These are phyloP conservation scores for Lactifluus pinguis DNA, from an alignment of 768 basidiomycete genomes.

Conservation along the genomic window DNA sequence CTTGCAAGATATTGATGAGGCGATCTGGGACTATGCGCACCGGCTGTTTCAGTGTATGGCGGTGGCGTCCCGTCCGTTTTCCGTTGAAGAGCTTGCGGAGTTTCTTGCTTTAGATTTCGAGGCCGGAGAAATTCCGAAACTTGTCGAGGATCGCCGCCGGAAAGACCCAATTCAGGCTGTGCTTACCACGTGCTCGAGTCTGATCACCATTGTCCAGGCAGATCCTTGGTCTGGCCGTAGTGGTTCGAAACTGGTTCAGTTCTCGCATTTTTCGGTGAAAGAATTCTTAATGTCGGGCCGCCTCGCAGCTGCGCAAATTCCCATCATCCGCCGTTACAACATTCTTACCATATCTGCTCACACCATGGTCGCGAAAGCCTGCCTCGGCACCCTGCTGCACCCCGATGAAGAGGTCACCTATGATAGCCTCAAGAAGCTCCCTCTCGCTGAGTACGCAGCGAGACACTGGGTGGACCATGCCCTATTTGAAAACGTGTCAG, in stretches of 20 bases:
- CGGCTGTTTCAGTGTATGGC: background rate
- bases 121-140: background rate
- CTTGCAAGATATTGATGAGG: background rate
- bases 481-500: background rate
- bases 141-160: background rate
- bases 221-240: too few species aligned
- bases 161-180: background rate
- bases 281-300: background rate
- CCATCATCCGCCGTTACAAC: background rate
- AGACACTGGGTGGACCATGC: background rate
- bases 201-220: too few species aligned
- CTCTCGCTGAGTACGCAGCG: background rate
- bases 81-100: background rate
- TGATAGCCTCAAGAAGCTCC: background rate
- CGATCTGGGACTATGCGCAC: background rate
- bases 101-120: background rate
- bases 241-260: background rate
- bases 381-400: background rate
- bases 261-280: background rate
- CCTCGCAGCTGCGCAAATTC: background rate
- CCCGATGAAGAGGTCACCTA: background rate
- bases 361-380: background rate
- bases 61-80: background rate
- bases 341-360: background rate
- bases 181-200: background rate